Conservation (phyloP, 352 stramenopile species). For the Globisporangium carolinianum region DNA sequence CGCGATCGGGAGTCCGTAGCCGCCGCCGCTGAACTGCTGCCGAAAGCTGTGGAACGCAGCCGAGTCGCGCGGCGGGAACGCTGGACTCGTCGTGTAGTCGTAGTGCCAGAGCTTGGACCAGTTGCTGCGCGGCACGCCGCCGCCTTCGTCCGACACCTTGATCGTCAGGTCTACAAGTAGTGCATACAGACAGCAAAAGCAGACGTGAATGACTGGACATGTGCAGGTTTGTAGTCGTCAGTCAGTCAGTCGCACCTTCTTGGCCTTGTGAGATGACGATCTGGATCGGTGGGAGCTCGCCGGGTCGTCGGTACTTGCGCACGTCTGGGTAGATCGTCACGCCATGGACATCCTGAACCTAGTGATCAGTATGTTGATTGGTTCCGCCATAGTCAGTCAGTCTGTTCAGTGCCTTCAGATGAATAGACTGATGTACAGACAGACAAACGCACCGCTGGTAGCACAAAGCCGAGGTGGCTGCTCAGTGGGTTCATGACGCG, state of each 20-base stretch:
- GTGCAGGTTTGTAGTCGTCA: too few species aligned
- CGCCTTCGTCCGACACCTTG: conserved; percentile 97
- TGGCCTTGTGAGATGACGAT: conserved; percentile 97
- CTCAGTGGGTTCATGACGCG: conserved; percentile 67
- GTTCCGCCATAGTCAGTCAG: too few species aligned
- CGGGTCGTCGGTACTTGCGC: conserved; percentile 50
- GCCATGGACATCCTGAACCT: conserved; percentile 8
- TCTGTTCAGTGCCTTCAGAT: too few species aligned
- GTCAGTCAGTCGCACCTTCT: conserved; percentile 21
- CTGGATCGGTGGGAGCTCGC: conserved; percentile 88
- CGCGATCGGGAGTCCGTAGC: conserved; percentile 92
- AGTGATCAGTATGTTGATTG: too few species aligned
- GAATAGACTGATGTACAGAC: too few species aligned
- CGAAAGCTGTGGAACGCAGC: conserved; percentile 74
- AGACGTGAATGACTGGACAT: too few species aligned
- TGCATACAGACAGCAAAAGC: too few species aligned
- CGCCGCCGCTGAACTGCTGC: conserved; percentile 90
- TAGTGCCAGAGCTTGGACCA: conserved; percentile 98
- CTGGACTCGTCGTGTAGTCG: conserved; percentile 96
- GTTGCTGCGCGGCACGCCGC: conserved; percentile 94
- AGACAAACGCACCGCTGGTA: conserved; percentile 20
- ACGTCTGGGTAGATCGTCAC: conserved; percentile 76
- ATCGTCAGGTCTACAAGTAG: conserved; percentile 84
- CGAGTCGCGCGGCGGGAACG: conserved; percentile 43
- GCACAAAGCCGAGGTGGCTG: conserved; percentile 59